Evolutionary conservation across 306 rosid species (phyloP), one percentile per base, ranked within the genome.

Genomic region (Chamaecrista fasciculata): DNA sequence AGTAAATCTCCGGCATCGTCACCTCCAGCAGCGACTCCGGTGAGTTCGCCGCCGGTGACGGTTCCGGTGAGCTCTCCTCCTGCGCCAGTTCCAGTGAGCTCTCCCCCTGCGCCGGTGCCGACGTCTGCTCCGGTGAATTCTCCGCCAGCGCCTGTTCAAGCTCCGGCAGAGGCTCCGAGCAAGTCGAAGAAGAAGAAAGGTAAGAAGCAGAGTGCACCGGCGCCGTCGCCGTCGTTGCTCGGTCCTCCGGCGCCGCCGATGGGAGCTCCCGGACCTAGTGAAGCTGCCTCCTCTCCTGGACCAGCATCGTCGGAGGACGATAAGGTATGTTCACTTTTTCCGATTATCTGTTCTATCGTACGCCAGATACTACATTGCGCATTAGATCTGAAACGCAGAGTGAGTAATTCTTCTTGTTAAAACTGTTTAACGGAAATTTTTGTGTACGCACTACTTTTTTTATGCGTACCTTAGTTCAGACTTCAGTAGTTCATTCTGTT

Each of bases 211-310:
- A 67, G 52, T 44, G 83, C 95, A 3, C 89, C 89, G 0, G 84
- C 91, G 55, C 89, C 94, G 0, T 72, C 85, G 1, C 89, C 89
- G 1, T 25, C 81, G 11, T 55, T 63, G 72, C 37, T 29, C 0
- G 11, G 84, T 4, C 96, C 95, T 11, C 96, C 96, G 0, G 86
- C 91, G 0, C 94, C 96, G 1, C 90, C 93, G 11, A 57, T 62
- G 0, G 93, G 85, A 69, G 87, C 97, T 16, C 97, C 98, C 0
- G 94, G 81, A 69, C 72, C 80, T n/a, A 72, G 80, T 62, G 39
- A 11, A 25, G 96, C 80, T n/a, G 86, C 86, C 0, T 2, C 21
- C 0, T 66, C 96, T 11, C 93, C 98, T 29, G 79, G 83, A 11
- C 92, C 97, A 18, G 71, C 91, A 3, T 31, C 65, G 0, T 16